Base-by-base conservation (phyloP, 495 filamentous ascomycete species). In the Aspergillus ostianus region DNA sequence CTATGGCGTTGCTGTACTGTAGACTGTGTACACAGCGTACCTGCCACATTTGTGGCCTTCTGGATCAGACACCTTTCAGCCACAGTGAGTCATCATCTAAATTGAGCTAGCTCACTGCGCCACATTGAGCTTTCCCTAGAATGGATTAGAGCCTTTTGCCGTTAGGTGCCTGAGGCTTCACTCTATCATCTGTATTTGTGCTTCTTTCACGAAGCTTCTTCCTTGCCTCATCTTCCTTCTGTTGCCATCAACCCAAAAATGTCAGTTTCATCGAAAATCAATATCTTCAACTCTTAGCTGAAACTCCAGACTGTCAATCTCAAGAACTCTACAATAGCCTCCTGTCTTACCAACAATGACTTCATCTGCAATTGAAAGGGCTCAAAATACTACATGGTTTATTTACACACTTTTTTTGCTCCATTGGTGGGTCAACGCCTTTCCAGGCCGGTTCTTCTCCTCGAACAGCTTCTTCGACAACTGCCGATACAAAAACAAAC, bases 401-500 rank as follows among this genome's bases (percentile, higher is more conserved):
- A 15, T 9, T 13, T 47, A 17, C 44, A 29, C 12, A 4, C 20
- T 47, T 30, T 44, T 32, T 6, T 26, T 27, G 26, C 54, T 64
- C 62, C 62, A 64, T 30, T 64, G 62, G 32, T 64, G 62, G 26
- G 47, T 48, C 6, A 46, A 21, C 47, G 52, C 55, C 13, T 48
- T 9, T 1, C 41, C 47, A 2, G 8, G 19, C 8, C 63, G 41
- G 9, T 51, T 53, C 59, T 60, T 65, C 59, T 65, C 63, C 17
- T 41, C 53, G 18, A 54, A 62, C 49, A 65, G 32, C 26, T 56
- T 53, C 45, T 56, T 32, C 20, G 59, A 53, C 53, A 65, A n/a
- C 53, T 65, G 59, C 46, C 50, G 55, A 47, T 60, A 62, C 56
- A 65, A 12, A 15, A 65, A 65, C 56, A 50, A 20, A 23, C 13